Percentiles rank a stretch among this genome's conserved stretches.
phyloP scores from a whole-genome alignment of 225 moss, liverwort and hornwort species.

The Asterella californica region DNA sequence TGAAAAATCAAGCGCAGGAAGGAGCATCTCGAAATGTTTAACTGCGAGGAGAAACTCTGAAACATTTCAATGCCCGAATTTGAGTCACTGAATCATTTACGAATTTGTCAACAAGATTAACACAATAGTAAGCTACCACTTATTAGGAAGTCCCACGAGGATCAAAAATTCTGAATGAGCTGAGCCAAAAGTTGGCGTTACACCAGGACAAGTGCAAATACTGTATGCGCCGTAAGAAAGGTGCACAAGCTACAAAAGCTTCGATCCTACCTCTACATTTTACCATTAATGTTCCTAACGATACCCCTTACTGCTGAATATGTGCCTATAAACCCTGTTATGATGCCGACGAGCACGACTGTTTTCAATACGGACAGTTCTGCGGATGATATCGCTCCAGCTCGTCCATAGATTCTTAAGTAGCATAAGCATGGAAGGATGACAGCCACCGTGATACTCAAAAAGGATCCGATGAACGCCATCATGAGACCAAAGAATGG shows the following conservation, averaged over 20 bases:
- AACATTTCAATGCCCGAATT: too few species aligned
- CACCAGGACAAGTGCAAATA: too few species aligned
- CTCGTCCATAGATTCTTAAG: slow-evolving; percentile 51
- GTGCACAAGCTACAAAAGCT: not conserved
- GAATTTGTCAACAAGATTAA: too few species aligned
- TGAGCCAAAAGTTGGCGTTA: not conserved
- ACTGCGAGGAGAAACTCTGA: too few species aligned
- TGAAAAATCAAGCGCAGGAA: too few species aligned
- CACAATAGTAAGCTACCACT: too few species aligned
- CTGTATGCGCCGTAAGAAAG: not conserved
- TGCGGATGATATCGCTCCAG: slow-evolving; percentile 27
- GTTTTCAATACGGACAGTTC: slow-evolving; percentile 35
- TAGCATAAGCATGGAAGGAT: slow-evolving; percentile 76
- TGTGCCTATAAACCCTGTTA: slow-evolving; percentile 57
- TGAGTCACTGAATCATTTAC: too few species aligned
- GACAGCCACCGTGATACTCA: slow-evolving; percentile 69
- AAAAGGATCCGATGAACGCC: slow-evolving; percentile 84
- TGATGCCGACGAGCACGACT: slow-evolving; percentile 47
- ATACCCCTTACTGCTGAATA: slow-evolving; percentile 63
- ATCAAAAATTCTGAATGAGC: not conserved
- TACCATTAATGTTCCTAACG: slow-evolving; percentile 31
- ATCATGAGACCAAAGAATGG: slow-evolving; percentile 87
- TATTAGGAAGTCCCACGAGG: not conserved
- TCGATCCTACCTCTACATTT: not conserved
- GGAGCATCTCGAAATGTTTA: too few species aligned